Evolutionary conservation across 2,329 filamentous ascomycete genomes (phyloP), one percentile per base, ranked within the genome.

Genomic region (Aureobasidium lini): DNA sequence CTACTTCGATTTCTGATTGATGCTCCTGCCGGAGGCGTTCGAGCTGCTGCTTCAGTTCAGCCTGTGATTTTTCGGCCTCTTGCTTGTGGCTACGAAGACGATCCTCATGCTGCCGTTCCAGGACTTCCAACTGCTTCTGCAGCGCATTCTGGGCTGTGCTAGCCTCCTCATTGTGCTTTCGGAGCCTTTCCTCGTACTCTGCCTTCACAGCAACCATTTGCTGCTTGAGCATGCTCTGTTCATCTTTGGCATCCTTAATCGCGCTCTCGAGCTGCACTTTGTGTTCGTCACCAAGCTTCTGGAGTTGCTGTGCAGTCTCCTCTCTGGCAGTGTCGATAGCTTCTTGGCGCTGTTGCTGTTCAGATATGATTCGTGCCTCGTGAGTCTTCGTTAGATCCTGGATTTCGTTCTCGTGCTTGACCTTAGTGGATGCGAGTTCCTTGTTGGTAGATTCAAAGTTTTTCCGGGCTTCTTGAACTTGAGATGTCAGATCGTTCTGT

Each of bases 101-200:
- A n/a, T 61, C 47, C 31, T 61, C 63, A 18, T 65, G 53, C 5
- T 53, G 32, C 23, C 23, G 52, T 48, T n/a, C 61, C 59, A 40
- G 56, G 18, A 16, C 49, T 47, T 29, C 48, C 18, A 52, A n/a
- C 4, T 40, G 48, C 15, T 31, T 16, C 23, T 39, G 34, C 23
- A 52, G 16, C 5, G 18, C 1, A 40, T 16, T 52, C 28, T 57
- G 34, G 15, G 61, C 52, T 10, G 47, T 49, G 32, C 15, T 37
- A 11, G 46, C 44, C 37, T 65, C 61, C 13, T 64, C 58, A 23
- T 58, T 29, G 36, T 49, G 29, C 8, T 23, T 8, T n/a, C 42
- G 34, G 15, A 23, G 61, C 52, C 32, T 60, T 28, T 49, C 34
- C 11, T 63, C 57, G 34, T 63, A 39, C 18, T 63, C 54, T 10